phyloP scores from a whole-genome alignment of 2,329 filamentous ascomycete genomes.

The Venturiaceae sp. region DNA sequence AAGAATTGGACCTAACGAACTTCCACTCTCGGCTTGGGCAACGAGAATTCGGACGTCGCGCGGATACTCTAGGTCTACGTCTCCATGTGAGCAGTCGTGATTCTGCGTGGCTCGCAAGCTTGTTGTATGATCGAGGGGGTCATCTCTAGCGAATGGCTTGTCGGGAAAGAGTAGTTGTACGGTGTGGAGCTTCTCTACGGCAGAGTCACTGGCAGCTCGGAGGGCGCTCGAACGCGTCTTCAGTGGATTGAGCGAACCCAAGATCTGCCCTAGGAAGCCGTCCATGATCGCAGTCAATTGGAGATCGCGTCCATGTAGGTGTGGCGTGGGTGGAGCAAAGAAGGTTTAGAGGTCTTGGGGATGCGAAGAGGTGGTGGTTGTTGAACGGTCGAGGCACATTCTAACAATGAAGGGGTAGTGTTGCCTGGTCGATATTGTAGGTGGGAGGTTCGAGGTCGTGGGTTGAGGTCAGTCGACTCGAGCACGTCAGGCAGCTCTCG shows the following conservation, averaged over 20 bases:
- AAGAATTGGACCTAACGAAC: slow-evolving; percentile 25
- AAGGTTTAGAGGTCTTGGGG: background rate
- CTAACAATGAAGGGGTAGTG: background rate
- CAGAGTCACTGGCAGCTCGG: background rate
- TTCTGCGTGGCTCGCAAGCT: background rate
- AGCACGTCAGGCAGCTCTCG: background rate
- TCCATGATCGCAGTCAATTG: background rate
- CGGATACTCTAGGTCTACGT: slow-evolving; percentile 30
- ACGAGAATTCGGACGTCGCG: slow-evolving; percentile 33
- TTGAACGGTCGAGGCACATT: background rate
- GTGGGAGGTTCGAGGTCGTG: background rate
- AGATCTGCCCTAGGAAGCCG: background rate
- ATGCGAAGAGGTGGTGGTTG: background rate
- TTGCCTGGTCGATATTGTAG: background rate
- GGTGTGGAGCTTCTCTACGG: background rate
- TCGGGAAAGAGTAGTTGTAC: background rate
- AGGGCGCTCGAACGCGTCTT: too few species aligned
- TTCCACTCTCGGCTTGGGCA: slow-evolving; percentile 29
- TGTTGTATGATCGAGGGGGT: background rate
- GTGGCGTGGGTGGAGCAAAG: background rate
- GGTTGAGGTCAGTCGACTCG: background rate
- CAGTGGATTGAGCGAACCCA: background rate
- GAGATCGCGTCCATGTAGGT: background rate
- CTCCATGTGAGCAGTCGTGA: slow-evolving; percentile 10
- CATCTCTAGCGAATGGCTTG: background rate